Base-by-base conservation (phyloP, 352 stramenopile species). In the Pythium dissimile region DNA sequence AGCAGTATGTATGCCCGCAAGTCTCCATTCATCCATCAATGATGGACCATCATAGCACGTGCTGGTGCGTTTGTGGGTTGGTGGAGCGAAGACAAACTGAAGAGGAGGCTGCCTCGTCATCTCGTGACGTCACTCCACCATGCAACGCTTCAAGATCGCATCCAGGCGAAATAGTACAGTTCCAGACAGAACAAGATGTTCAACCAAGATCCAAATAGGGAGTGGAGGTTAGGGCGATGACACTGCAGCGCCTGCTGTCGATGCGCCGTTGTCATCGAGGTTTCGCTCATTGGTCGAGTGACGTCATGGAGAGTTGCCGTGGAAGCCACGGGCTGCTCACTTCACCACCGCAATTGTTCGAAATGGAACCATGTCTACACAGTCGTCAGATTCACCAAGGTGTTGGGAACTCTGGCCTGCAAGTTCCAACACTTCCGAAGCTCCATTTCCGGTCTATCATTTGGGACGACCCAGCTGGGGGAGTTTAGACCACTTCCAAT, bases 201-300 rank as follows among this genome's bases (percentile, higher is more conserved):
- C 21, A 45, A 45, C 9, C n/a, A 26, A 45, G 5, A 18, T 13
- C 16, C 16, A 6, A 20, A 42, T 15, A 18, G 43, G 43, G 11
- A 21, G 23, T n/a, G n/a, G n/a, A n/a, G n/a, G 23, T 16, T 23
- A 28, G 20, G 43, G 23, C 15, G 7, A 32, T 34, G 10, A 32
- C 3, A 23, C 20, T n/a, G n/a, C n/a, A n/a, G n/a, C n/a, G 38
- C 26, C n/a, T 2, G 18, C 51, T 43, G 39, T 61, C 53, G 53
- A 61, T 61, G 53, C 53, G 42, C 42, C 20, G 43, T 11, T 49
- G 53, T 61, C 53, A 61, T 52, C 53, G 10, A 0, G 1, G 10
- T 18, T 13, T n/a, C 43, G 42, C 46, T 53, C 28, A 23, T 23
- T 44, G 5, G 23, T 6, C 42, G 18, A 6, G 53, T 61, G 53